Evolutionary conservation across 2,329 filamentous ascomycete genomes (phyloP).

Genomic region (Coniochaeta sp.): DNA sequence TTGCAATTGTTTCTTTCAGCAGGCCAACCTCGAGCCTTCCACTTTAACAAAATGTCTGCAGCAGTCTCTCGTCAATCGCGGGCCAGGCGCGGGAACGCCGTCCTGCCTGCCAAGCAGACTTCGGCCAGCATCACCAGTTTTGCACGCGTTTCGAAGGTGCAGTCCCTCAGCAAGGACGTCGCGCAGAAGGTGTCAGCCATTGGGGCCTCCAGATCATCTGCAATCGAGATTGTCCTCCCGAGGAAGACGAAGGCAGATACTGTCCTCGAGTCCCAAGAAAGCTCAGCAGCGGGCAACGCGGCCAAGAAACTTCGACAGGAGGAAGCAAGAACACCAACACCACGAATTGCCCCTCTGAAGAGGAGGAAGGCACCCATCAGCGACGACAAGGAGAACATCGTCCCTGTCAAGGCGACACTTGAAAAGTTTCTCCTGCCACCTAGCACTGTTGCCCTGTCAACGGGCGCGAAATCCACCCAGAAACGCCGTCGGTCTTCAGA

Average conservation of each 20-base stretch:
- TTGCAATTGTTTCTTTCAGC: not conserved
- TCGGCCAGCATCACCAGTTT: constrained; percentile 33
- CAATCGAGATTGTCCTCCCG: constrained; percentile 20
- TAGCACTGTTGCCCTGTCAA: not conserved
- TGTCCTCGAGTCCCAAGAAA: constrained; percentile 18
- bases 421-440: not conserved
- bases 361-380: constrained; percentile 22
- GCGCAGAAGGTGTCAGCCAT: constrained; percentile 18
- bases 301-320: not conserved
- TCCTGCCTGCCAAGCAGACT: constrained; percentile 5
- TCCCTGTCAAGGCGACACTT: constrained; percentile 2
- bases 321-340: not conserved
- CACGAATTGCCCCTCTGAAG: not conserved
- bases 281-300: not conserved
- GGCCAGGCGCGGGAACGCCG: constrained; percentile 12
- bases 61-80: constrained; percentile 13
- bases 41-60: constrained; percentile 14
- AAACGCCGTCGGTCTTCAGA: constrained; percentile 9
- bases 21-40: not conserved
- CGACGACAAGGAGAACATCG: constrained; percentile 5
- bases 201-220: constrained; percentile 24
- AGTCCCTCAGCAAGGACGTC: constrained; percentile 16
- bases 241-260: constrained; percentile 32
- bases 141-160: constrained; percentile 38
- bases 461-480: constrained; percentile 8